Evolutionary conservation across 768 basidiomycete genomes (phyloP).

Genomic region (Psilocybe cyanescens): DNA sequence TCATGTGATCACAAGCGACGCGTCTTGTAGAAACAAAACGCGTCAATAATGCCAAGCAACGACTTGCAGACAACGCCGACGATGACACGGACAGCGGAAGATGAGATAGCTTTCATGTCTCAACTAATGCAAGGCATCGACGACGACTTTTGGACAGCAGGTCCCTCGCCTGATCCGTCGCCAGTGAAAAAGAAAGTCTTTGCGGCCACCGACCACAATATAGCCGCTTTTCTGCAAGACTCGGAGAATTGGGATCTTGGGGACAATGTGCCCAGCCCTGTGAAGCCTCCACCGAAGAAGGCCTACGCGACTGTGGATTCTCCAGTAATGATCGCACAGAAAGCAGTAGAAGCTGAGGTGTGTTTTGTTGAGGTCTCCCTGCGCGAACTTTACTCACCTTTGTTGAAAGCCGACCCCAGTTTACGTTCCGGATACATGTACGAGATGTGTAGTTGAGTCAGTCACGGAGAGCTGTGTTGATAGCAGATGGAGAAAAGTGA

Average conservation of each 20-base stretch:
- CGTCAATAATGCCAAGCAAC: slow-evolving; percentile 8
- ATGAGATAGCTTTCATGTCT: slow-evolving; percentile 23
- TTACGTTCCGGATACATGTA: not conserved
- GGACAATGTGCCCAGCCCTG: slow-evolving; percentile 57
- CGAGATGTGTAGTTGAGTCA: not conserved
- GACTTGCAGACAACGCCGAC: slow-evolving; percentile 4
- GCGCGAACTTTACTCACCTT: not conserved
- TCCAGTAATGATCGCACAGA: slow-evolving; percentile 16
- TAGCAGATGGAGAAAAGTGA: not conserved
- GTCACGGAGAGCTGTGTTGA: not conserved
- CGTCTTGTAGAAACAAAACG: not conserved
- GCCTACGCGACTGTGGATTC: not conserved
- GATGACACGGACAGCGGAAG: slow-evolving; percentile 8
- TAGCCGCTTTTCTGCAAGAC: slow-evolving; percentile 59
- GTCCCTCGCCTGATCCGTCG: slow-evolving; percentile 39
- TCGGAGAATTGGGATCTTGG: slow-evolving; percentile 75
- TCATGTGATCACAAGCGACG: too few relatives aligned
- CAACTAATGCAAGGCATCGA: slow-evolving; percentile 50
- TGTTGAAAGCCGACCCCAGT: not conserved
- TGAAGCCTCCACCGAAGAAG: slow-evolving; percentile 36
- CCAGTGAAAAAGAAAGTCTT: slow-evolving; percentile 25
- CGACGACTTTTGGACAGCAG: slow-evolving; percentile 50
- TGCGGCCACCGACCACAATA: slow-evolving; percentile 34
- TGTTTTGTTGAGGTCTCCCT: not conserved
- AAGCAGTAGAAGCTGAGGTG: not conserved